These are phyloP conservation scores for Sambucus nigra DNA, from an alignment of 129 eudicot genomes.

Conservation along the genomic window DNA sequence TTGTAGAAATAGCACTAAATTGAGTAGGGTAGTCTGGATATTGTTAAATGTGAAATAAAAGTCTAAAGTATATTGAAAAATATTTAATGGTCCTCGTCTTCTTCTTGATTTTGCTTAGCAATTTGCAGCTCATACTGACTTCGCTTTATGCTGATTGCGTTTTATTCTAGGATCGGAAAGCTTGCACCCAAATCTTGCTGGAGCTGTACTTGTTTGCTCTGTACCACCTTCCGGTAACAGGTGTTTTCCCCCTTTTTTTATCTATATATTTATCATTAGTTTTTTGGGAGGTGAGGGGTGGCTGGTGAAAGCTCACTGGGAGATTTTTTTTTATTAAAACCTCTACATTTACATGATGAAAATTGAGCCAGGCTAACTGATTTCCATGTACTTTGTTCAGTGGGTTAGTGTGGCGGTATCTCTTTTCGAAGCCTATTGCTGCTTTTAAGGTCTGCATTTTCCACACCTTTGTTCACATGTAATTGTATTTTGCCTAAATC, in stretches of 20 bases:
- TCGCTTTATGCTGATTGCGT: not conserved
- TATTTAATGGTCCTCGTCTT: not conserved
- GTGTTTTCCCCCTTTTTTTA: no score
- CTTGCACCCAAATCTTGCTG: conserved; percentile 43
- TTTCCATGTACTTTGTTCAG: conserved; percentile 29
- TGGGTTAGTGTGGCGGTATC: conserved; percentile 86
- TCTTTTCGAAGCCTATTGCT: conserved; percentile 83
- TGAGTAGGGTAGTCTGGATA: no score
- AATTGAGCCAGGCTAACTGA: conserved; percentile 13
- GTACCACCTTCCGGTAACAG: conserved; percentile 92
- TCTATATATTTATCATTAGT: no score
- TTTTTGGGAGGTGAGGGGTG: no score
- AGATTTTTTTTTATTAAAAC: not conserved
- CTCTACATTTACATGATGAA: conserved; percentile 7
- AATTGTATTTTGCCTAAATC: no score
- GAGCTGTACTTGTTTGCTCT: conserved; percentile 85
- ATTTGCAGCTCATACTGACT: not conserved
- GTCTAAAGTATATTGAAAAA: no score
- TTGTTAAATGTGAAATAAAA: not conserved
- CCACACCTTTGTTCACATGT: not conserved
- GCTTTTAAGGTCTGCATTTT: conserved; percentile 66
- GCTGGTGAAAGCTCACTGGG: no score
- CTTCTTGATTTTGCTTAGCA: not conserved
- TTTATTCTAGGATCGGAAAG: conserved; percentile 12
- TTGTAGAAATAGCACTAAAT: no score